Evolutionary conservation across 1,139 yeast genomes (phyloP).

Genomic region (Ashbya aceris): DNA sequence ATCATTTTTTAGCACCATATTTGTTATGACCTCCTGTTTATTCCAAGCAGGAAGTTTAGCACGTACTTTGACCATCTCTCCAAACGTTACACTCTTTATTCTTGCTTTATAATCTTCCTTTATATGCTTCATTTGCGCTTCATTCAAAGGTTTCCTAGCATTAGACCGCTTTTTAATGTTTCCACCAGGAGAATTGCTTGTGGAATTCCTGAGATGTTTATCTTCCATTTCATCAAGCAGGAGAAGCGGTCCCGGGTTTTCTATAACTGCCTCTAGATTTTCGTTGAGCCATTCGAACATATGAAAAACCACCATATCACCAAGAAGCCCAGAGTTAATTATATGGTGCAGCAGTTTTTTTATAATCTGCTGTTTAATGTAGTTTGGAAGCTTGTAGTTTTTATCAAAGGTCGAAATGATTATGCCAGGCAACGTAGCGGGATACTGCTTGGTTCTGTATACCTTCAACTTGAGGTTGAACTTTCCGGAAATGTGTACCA

Average conservation of each 20-base stretch:
- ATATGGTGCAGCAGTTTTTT: constrained; percentile 39
- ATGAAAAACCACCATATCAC: constrained; percentile 59
- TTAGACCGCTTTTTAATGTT: background rate
- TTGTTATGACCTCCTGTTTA: constrained; percentile 46
- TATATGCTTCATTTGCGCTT: constrained; percentile 24
- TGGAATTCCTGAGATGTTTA: too few species aligned
- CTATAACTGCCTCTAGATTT: constrained; percentile 46
- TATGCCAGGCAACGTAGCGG: constrained; percentile 53
- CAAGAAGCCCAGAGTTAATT: constrained; percentile 38
- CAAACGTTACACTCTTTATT: constrained; percentile 21
- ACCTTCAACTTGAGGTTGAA: constrained; percentile 39
- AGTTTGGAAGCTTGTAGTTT: constrained; percentile 54
- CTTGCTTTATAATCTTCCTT: constrained; percentile 26
- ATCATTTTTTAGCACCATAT: constrained; percentile 46
- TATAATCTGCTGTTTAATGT: constrained; percentile 59
- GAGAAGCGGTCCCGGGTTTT: constrained; percentile 66
- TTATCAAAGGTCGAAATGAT: constrained; percentile 43
- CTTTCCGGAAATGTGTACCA: constrained; percentile 15
- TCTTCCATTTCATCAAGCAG: constrained; percentile 14
- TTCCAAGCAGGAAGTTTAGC: constrained; percentile 74
- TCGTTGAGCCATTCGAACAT: constrained; percentile 70
- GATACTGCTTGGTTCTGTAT: constrained; percentile 47
- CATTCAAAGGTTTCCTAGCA: constrained; percentile 7
- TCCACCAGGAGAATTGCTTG: background rate
- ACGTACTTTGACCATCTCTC: constrained; percentile 38